phyloP scores from a whole-genome alignment of 2,329 filamentous ascomycete genomes.

The Aspergillus pseudonomiae region DNA sequence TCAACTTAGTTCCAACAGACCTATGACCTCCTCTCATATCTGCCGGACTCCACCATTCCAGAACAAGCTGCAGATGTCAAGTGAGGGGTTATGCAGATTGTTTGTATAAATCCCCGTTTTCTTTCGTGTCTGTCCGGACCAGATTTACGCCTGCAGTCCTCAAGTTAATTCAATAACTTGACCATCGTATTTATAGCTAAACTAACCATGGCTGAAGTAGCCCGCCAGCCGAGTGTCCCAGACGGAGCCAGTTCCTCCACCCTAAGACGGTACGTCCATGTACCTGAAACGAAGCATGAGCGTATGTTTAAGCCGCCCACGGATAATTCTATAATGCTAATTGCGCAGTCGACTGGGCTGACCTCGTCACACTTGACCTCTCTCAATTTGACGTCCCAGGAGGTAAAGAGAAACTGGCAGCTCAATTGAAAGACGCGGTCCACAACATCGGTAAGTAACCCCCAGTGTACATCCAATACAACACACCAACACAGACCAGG shows the following conservation, averaged over 20 bases:
- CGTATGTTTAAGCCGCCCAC: neutral
- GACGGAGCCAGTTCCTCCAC: conserved; percentile 4
- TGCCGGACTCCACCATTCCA: neutral
- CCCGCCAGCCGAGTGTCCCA: neutral
- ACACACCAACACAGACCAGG: conserved; percentile 36
- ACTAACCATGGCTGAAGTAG: neutral
- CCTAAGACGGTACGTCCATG: neutral
- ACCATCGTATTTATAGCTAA: neutral
- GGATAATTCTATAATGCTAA: neutral
- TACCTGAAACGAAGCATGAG: neutral
- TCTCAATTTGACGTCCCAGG: conserved; percentile 57
- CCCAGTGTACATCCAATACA: conserved; percentile 29
- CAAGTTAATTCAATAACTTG: neutral
- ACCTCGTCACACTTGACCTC: conserved; percentile 59
- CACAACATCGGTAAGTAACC: conserved; percentile 30
- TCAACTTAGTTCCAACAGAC: neutral
- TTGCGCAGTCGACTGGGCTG: conserved; percentile 49
- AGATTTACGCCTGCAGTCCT: neutral
- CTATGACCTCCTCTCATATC: neutral
- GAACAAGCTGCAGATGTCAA: neutral
- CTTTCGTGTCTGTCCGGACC: neutral
- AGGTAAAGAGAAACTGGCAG: conserved; percentile 57
- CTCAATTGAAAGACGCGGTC: conserved; percentile 59
- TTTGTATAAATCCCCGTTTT: neutral
- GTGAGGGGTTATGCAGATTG: neutral